A percentile compares a stretch with the other conserved stretches of the same genome.
These are phyloP conservation scores for Teunomyces aglyptinius DNA, from an alignment of 805 yeast species.

Conservation along the genomic window DNA sequence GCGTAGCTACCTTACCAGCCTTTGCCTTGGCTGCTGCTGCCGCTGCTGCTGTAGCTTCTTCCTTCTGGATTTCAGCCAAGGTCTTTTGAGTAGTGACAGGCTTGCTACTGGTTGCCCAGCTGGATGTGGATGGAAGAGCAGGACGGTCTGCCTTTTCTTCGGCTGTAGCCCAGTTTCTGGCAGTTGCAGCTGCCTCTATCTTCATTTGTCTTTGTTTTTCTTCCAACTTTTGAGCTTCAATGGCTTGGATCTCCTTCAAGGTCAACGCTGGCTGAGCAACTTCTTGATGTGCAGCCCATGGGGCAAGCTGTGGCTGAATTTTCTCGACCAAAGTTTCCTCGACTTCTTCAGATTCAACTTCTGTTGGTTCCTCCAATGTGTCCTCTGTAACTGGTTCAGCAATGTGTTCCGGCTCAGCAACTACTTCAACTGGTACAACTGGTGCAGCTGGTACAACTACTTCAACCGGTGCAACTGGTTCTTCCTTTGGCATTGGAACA, in stretches of 20 bases:
- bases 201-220: slow-evolving; percentile 39
- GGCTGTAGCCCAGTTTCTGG: slow-evolving; percentile 18
- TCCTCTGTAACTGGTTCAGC: slow-evolving; percentile 1
- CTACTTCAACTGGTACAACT: not conserved
- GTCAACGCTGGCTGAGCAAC: slow-evolving; percentile 38
- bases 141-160: slow-evolving; percentile 27
- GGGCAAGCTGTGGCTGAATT: slow-evolving; percentile 38
- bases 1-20: slow-evolving; percentile 12
- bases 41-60: slow-evolving; percentile 48
- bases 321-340: not conserved
- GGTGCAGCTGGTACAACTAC: too few relatives aligned
- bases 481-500: too few relatives aligned
- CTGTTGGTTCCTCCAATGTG: not conserved
- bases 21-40: slow-evolving; percentile 30
- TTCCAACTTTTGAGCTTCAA: slow-evolving; percentile 44
- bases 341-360: not conserved
- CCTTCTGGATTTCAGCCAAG: slow-evolving; percentile 60
- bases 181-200: slow-evolving; percentile 14
- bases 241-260: slow-evolving; percentile 50
- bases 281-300: slow-evolving; percentile 48
- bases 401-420: slow-evolving; percentile 1
- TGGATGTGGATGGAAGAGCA: slow-evolving; percentile 39
- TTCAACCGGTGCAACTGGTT: not conserved
- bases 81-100: slow-evolving; percentile 43
- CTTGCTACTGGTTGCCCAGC: slow-evolving; percentile 39